Conservation (phyloP, 352 stramenopile species). For the Phytophthora kernoviae region DNA sequence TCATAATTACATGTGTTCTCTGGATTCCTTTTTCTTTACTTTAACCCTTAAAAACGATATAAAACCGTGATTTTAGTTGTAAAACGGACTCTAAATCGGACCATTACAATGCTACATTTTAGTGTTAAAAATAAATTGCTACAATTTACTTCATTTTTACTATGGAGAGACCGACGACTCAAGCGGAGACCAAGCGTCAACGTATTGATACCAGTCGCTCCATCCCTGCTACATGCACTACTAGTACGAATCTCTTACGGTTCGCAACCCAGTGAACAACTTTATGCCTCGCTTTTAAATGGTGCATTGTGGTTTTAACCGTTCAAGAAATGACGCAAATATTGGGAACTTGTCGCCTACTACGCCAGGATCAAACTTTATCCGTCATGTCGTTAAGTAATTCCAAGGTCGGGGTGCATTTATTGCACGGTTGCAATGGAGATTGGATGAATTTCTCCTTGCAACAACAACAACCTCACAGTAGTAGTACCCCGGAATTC, state of each 20-base stretch:
- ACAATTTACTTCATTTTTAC: no score
- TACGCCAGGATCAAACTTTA: conserved; percentile 30
- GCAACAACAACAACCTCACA: conserved; percentile 16
- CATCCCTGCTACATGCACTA: no score
- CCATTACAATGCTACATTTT: no score
- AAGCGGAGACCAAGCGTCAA: conserved; percentile 28
- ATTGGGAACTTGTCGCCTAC: conserved; percentile 33
- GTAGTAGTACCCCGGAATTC: background rate
- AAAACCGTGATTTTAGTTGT: no score
- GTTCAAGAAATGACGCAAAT: conserved; percentile 31
- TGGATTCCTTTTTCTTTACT: no score
- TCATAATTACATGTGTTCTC: conserved; percentile 27
- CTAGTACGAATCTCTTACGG: background rate
- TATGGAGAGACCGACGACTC: conserved; percentile 10
- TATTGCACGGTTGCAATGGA: conserved; percentile 31
- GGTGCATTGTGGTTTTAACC: conserved; percentile 34
- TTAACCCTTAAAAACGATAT: no score
- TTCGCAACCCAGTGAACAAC: conserved; percentile 17
- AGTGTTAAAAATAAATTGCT: no score
- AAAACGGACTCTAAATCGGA: no score
- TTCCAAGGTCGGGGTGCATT: conserved; percentile 30
- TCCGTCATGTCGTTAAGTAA: conserved; percentile 32
- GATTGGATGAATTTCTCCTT: conserved; percentile 41
- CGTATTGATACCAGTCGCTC: conserved; percentile 5
- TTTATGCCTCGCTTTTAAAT: conserved; percentile 28